Conservation (phyloP, 2,329 filamentous ascomycete genomes). For the Botryotinia convoluta region DNA sequence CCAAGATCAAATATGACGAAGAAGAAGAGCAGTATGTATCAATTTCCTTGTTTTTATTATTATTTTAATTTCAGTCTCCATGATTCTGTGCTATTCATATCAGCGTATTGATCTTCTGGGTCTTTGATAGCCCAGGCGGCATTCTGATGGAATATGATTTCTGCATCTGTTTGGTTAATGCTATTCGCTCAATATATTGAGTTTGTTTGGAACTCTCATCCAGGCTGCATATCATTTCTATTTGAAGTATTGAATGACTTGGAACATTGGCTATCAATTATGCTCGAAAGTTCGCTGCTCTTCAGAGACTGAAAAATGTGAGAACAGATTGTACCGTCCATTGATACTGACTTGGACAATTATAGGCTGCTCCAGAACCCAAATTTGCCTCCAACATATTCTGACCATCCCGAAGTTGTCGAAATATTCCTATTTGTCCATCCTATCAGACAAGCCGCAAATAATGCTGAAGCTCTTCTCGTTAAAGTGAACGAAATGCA, state of each 20-base stretch:
- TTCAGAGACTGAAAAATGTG: too few relatives aligned
- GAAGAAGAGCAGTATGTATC: constrained; percentile 42
- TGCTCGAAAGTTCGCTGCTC: neutral
- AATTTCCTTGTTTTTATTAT: neutral
- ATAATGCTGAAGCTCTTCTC: constrained; percentile 47
- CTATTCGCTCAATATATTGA: neutral
- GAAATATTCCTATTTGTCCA: constrained; percentile 55
- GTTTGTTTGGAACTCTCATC: neutral
- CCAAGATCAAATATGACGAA: constrained; percentile 47
- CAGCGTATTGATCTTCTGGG: neutral
- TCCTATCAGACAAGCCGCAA: constrained; percentile 52
- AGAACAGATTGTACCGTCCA: neutral
- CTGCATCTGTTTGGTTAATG: neutral
- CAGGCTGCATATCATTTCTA: neutral
- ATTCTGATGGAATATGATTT: neutral
- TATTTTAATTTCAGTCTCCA: neutral
- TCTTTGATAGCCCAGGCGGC: neutral
- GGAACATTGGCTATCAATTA: neutral
- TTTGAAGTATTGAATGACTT: too few relatives aligned
- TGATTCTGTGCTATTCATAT: neutral
- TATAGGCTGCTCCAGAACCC: constrained; percentile 45
- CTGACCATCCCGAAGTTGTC: constrained; percentile 49
- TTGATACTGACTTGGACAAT: neutral
- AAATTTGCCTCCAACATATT: constrained; percentile 46
- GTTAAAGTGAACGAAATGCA: constrained; percentile 50